Evolutionary conservation across 805 yeast species (phyloP).

Genomic region (Candida nemodendra): DNA sequence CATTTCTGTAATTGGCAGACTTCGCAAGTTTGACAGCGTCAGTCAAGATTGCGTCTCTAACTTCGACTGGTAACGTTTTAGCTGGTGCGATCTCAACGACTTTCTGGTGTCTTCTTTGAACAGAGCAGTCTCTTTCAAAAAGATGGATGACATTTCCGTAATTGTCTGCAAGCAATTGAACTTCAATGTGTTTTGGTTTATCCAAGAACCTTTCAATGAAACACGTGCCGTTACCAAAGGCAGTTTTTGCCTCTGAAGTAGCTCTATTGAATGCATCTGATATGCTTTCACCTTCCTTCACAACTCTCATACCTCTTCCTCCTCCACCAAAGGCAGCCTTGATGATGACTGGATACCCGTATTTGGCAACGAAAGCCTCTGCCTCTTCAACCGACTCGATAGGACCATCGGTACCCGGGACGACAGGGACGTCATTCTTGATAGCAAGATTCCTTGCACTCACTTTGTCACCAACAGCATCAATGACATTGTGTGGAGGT

Average conservation of each 20-base stretch:
- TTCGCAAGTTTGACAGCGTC: slow-evolving; percentile 94
- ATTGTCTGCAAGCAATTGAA: slow-evolving; percentile 89
- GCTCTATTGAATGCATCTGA: slow-evolving; percentile 93
- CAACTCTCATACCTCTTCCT: slow-evolving; percentile 99
- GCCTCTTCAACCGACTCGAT: slow-evolving; percentile 82
- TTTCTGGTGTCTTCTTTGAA: slow-evolving; percentile 98
- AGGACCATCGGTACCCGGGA: slow-evolving; percentile 98
- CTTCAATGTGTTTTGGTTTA: slow-evolving; percentile 97
- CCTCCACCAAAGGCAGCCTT: slow-evolving; percentile 99
- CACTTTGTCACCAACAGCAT: slow-evolving; percentile 95
- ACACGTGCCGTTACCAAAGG: slow-evolving; percentile 99
- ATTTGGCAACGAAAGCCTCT: slow-evolving; percentile 66
- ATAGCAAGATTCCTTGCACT: slow-evolving; percentile 87
- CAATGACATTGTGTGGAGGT: slow-evolving; percentile 84
- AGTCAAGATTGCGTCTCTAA: slow-evolving; percentile 86
- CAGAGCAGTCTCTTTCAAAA: slow-evolving; percentile 99
- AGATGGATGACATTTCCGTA: slow-evolving; percentile 94
- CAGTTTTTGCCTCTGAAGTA: slow-evolving; percentile 86
- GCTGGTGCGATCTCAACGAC: slow-evolving; percentile 99
- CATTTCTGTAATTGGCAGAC: slow-evolving; percentile 88
- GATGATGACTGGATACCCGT: slow-evolving; percentile 95
- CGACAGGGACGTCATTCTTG: slow-evolving; percentile 81
- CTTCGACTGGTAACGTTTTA: slow-evolving; percentile 74
- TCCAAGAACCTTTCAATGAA: slow-evolving; percentile 94
- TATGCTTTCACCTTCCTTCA: slow-evolving; percentile 91